phyloP scores from a whole-genome alignment of 352 stramenopile genomes.

The Thraustochytrium striatum region DNA sequence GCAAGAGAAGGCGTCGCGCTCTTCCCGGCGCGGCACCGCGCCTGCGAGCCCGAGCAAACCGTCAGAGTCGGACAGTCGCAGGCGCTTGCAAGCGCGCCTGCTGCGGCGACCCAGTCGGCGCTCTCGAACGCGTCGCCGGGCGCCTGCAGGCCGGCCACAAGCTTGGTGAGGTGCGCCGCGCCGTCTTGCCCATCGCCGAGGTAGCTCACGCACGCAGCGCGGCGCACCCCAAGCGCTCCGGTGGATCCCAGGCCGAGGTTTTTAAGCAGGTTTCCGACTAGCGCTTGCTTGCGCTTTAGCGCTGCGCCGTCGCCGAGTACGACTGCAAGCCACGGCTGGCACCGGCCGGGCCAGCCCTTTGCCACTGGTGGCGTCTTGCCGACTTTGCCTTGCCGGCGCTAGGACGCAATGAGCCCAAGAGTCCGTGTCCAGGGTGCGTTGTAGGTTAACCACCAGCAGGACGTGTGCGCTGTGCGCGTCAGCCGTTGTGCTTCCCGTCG shows the following conservation, averaged over 20 bases:
- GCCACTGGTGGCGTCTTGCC: neutral
- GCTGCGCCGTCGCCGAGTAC: neutral
- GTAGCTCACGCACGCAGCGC: neutral
- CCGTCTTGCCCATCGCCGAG: neutral
- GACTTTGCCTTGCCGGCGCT: too few species aligned
- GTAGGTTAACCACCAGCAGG: too few species aligned
- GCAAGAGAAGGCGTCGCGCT: neutral
- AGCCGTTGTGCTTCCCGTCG: neutral
- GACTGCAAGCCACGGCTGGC: neutral
- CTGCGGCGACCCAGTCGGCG: too few species aligned
- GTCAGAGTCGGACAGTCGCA: too few species aligned
- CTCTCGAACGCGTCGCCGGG: too few species aligned
- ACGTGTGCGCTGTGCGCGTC: neutral
- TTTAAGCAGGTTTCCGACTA: neutral
- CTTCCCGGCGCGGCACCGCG: neutral
- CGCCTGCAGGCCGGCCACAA: neutral
- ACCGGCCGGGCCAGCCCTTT: neutral
- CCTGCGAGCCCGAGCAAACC: too few species aligned
- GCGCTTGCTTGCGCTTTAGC: neutral
- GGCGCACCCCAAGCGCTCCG: neutral
- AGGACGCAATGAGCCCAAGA: too few species aligned
- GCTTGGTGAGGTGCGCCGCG: neutral
- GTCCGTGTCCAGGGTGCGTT: too few species aligned
- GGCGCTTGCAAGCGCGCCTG: too few species aligned
- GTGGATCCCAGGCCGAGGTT: neutral